phyloP scores from a whole-genome alignment of 805 yeast species.

The Saturnispora dispora region DNA sequence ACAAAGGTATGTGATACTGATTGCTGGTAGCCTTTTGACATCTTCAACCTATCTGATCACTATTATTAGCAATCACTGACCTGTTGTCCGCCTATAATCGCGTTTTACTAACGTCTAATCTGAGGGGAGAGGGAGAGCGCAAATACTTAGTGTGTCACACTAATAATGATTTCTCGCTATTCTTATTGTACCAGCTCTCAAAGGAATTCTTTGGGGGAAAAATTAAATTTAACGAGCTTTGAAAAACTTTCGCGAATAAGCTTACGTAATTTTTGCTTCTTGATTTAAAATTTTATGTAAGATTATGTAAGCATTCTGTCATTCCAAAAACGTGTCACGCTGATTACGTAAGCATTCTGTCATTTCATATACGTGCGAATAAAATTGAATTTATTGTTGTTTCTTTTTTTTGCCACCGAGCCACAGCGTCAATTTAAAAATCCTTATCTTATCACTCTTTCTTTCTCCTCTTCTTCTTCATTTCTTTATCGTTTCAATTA shows the following conservation, averaged over 20 bases:
- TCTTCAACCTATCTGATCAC: background rate
- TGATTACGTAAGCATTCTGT: background rate
- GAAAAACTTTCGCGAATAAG: background rate
- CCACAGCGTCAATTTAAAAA: background rate
- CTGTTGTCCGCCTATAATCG: background rate
- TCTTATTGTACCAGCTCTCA: background rate
- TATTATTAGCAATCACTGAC: background rate
- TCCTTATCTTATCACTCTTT: background rate
- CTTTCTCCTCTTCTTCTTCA: background rate
- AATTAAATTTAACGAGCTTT: too few relatives aligned
- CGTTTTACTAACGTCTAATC: background rate
- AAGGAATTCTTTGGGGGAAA: too few relatives aligned
- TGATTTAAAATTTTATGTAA: too few relatives aligned
- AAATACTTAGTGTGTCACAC: background rate
- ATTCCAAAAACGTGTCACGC: too few relatives aligned
- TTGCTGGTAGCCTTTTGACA: background rate
- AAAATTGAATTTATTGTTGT: too few relatives aligned
- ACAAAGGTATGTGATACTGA: background rate
- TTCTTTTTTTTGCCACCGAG: conserved; percentile 2
- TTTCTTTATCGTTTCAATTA: background rate
- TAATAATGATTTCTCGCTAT: background rate
- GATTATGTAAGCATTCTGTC: background rate
- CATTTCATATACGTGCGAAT: background rate
- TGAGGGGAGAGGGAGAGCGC: background rate
- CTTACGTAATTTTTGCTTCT: background rate